Base-by-base conservation (phyloP, 2,329 filamentous ascomycete species). In the Penicillium sp. region DNA sequence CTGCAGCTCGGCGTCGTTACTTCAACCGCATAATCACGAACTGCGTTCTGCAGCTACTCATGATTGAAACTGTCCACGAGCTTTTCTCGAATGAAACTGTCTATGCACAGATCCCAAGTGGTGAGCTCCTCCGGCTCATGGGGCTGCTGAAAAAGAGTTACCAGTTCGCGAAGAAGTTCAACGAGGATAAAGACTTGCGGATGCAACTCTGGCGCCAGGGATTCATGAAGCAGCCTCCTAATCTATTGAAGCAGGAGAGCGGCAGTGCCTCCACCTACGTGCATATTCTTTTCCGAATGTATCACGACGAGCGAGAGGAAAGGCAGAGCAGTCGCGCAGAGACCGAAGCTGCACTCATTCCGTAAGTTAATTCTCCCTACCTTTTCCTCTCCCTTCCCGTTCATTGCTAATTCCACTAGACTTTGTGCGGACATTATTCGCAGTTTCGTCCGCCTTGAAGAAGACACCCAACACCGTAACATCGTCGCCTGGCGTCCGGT, bases 21-120 rank as follows among this genome's bases (percentile, higher is more conserved):
- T 99, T 99, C 83, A 99, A 99, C 78, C 90, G 93, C 66, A 99
- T 99, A 75, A 99, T 99, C 75, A 97, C 93, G 15, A 93, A 95
- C 65, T 99, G 94, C 73, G 95, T 99, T 4, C 81, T 99, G 9
- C 95, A 99, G 75, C 85, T 99, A 2, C 86, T 99, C 63, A 99
- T 99, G 92, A 99, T 99, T 67, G 95, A 99, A 75, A 99, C 95
- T 0, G 95, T 99, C 42, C 95, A 96, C 70, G 95, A 99, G 75
- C 86, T 99, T 49, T 99, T 99, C 80, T 95, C 92, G 67, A 99
- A 97, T 75, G 93, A 97, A 71, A 86, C 90, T 1, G 95, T 99
- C 17, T 99, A 99, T 73, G 83, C 87, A 6, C 88, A 96, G 72
- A 99, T 99, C 40, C 95, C 94, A 0, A 96, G 92, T 0, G 80